These are phyloP conservation scores for Eucalyptus microcorys DNA, from an alignment of 345 rosid species.

Conservation along the genomic window DNA sequence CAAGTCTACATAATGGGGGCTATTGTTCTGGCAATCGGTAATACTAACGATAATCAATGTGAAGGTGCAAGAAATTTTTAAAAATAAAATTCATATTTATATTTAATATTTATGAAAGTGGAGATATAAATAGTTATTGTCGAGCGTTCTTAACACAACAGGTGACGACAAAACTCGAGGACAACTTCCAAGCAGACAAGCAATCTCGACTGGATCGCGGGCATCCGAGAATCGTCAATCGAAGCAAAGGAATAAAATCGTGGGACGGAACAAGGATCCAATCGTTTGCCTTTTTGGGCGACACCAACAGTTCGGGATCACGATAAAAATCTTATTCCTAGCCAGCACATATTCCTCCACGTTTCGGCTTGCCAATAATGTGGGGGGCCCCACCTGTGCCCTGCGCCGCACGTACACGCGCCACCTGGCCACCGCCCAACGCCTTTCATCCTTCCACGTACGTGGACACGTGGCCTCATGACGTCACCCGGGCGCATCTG, in stretches of 20 bases:
- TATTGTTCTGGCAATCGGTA: fast-evolving
- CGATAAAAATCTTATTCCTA: not conserved
- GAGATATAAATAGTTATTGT: not conserved
- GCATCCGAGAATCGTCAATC: not conserved
- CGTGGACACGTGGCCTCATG: not conserved
- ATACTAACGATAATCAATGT: not conserved
- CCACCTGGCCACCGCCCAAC: not conserved
- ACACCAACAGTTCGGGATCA: not conserved
- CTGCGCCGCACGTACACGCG: not conserved
- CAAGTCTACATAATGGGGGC: too few relatives aligned
- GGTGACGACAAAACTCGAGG: not conserved
- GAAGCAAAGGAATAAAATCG: not conserved
- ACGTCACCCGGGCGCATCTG: not conserved
- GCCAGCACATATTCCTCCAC: not conserved
- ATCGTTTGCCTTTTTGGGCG: not conserved
- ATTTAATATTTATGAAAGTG: not conserved
- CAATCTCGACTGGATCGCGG: not conserved
- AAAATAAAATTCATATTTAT: not conserved
- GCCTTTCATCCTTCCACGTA: not conserved
- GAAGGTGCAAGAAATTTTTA: not conserved
- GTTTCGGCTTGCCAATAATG: not conserved
- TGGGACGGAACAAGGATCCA: not conserved
- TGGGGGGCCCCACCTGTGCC: not conserved
- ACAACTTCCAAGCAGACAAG: not conserved
- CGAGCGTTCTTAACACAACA: not conserved